Evolutionary conservation across 495 filamentous ascomycete species (phyloP), one percentile per base, ranked within the genome.

Genomic region (Cenococcum geophilum): DNA sequence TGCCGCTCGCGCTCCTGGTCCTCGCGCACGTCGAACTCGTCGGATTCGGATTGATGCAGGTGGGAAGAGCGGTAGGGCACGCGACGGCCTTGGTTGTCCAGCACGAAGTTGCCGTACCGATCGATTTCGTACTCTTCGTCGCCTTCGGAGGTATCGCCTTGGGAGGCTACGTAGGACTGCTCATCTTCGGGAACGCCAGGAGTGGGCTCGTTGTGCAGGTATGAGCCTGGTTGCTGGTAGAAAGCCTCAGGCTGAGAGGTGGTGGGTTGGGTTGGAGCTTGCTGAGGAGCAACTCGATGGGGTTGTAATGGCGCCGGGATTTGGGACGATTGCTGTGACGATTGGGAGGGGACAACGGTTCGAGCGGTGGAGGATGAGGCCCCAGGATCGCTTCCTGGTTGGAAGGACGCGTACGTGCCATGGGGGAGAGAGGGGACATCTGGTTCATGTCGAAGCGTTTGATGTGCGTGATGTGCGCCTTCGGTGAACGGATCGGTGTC

Each of bases 401-500:
- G 11, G 61, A 52, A 32, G 57, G 57, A n/a, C 25, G 57, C 43
- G 35, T 68, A 68, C 22, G 57, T 64, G 4, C 61, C 61, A 43
- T 57, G 61, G n/a, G 52, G 4, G 61, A 48, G 54, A 54, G 60
- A 50, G 57, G 56, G 45, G n/a, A 65, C 61, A 32, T 69, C 71
- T 21, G 63, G 67, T 55, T 75, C 72, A 55, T 70, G 65, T 32
- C 64, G 65, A 40, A 68, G 53, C 48, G 63, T 2, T 32, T 32
- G 27, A 10, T 32, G 57, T 23, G 21, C 16, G 72, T 52, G 67
- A 71, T 45, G 72, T 54, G 77, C 76, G 43, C 72, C 68, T 69
- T 78, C 77, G 8, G 73, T 75, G 65, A 85, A 87, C 4, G 84
- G 83, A 64, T 86, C 83, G 2, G 82, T 84, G 49, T 79, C 80